phyloP scores from a whole-genome alignment of 2,329 filamentous ascomycete species.

The Colletotrichum tanaceti region DNA sequence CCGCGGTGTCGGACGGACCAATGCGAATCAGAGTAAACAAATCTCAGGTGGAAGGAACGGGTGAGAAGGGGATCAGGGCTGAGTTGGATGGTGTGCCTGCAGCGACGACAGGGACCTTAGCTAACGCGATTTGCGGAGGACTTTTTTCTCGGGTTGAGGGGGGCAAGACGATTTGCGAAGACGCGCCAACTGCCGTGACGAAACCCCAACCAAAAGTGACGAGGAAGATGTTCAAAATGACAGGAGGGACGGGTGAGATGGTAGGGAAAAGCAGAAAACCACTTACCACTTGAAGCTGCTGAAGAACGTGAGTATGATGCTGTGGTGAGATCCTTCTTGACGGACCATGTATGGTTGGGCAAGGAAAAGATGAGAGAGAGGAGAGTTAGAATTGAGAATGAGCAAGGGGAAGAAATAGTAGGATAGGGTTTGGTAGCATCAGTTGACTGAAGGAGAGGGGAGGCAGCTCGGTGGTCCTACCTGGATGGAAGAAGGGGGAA shows the following conservation, averaged over 20 bases:
- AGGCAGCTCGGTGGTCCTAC: no score
- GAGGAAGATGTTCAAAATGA: not conserved
- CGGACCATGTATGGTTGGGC: not conserved
- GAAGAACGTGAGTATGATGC: not conserved
- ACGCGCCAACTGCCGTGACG: not conserved
- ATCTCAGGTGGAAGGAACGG: not conserved
- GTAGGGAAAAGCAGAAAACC: not conserved
- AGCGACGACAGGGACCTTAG: not conserved
- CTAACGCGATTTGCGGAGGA: no score
- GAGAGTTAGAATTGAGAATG: not conserved
- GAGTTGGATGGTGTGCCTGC: not conserved
- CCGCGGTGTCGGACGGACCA: not conserved
- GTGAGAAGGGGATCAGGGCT: not conserved
- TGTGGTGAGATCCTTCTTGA: not conserved
- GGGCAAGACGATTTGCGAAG: not conserved
- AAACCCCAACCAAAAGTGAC: not conserved
- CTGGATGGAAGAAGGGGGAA: not conserved
- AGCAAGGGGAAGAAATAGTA: not conserved
- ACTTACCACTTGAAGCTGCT: conserved; percentile 9
- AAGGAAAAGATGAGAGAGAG: conserved; percentile 5
- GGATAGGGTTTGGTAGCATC: not conserved
- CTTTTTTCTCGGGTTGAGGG: not conserved
- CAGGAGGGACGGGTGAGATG: not conserved
- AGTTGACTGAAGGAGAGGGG: not conserved
- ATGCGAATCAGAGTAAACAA: not conserved